These are phyloP conservation scores for Lichina pygmaea DNA, from an alignment of 495 filamentous ascomycete species.

Conservation along the genomic window DNA sequence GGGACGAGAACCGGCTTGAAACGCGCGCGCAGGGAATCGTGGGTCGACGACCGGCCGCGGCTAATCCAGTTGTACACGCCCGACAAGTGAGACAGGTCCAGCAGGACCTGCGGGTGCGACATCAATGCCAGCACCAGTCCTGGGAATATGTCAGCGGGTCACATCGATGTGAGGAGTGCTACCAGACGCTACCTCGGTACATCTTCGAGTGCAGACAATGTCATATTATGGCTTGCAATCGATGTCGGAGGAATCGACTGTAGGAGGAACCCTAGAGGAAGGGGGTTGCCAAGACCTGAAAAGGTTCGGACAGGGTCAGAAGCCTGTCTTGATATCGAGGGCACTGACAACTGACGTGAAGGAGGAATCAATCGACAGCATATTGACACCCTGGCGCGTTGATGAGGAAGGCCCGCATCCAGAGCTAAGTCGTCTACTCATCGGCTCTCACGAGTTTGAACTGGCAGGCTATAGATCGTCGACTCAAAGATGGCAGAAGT, in stretches of 20 bases:
- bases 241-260: not conserved
- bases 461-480: too few species aligned
- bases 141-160: not conserved
- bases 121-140: not conserved
- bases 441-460: too few species aligned
- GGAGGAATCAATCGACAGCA: too few species aligned
- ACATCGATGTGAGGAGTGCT: not conserved
- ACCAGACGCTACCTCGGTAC: not conserved
- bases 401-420: too few species aligned
- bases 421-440: too few species aligned
- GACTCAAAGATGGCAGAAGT: too few species aligned
- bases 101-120: not conserved
- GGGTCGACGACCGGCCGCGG: not conserved
- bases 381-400: too few species aligned
- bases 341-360: too few species aligned
- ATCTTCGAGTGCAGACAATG: not conserved
- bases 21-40: not conserved
- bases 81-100: not conserved
- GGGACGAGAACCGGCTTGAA: conserved; percentile 6
- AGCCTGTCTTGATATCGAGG: too few species aligned
- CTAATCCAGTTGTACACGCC: not conserved
- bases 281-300: too few species aligned
- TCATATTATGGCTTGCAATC: not conserved
- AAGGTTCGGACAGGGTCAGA: too few species aligned
- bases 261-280: not conserved